phyloP scores from a whole-genome alignment of 2,329 filamentous ascomycete genomes.

The Trichoderma cornu-damae region DNA sequence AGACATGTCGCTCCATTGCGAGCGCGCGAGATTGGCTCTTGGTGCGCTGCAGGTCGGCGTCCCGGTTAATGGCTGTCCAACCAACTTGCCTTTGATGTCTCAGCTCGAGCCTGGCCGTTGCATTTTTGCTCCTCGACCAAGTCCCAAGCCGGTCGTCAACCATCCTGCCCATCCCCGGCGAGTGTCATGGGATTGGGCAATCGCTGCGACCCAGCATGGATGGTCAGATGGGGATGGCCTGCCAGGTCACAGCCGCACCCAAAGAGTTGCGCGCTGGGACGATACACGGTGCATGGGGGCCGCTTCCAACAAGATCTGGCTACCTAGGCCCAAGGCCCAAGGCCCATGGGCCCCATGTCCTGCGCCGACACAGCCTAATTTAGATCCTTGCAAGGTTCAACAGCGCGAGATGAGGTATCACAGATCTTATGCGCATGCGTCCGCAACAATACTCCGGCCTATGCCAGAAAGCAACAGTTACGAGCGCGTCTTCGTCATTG shows the following conservation, averaged over 20 bases:
- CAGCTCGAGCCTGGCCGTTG: slow-evolving; percentile 25
- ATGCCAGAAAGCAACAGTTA: slow-evolving; percentile 8
- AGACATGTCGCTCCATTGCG: slow-evolving; percentile 9
- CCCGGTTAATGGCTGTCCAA: slow-evolving; percentile 19
- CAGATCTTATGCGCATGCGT: slow-evolving; percentile 35
- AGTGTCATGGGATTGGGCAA: slow-evolving; percentile 9
- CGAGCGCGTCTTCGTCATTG: slow-evolving; percentile 15
- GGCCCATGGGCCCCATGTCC: slow-evolving; percentile 17
- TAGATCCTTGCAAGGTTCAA: slow-evolving; percentile 24
- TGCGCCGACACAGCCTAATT: slow-evolving; percentile 15
- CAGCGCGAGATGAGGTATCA: slow-evolving; percentile 38
- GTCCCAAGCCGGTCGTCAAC: background rate
- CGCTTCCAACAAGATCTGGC: slow-evolving; percentile 7
- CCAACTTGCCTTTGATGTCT: slow-evolving; percentile 21
- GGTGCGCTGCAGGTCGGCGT: slow-evolving; percentile 9
- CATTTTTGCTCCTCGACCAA: background rate
- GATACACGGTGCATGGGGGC: background rate
- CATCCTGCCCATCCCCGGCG: background rate
- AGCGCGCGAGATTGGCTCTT: slow-evolving; percentile 4
- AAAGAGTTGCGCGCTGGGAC: background rate
- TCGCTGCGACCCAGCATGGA: slow-evolving; percentile 7
- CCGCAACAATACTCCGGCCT: slow-evolving; percentile 34
- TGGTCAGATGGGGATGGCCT: background rate
- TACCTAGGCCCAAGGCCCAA: slow-evolving; percentile 18
- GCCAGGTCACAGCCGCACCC: background rate